A percentile compares a stretch with the other conserved stretches of the same genome.
Evolutionary conservation across 192 early-diverging fungal genomes (phyloP).

Genomic region (Lobosporangium transversale): DNA sequence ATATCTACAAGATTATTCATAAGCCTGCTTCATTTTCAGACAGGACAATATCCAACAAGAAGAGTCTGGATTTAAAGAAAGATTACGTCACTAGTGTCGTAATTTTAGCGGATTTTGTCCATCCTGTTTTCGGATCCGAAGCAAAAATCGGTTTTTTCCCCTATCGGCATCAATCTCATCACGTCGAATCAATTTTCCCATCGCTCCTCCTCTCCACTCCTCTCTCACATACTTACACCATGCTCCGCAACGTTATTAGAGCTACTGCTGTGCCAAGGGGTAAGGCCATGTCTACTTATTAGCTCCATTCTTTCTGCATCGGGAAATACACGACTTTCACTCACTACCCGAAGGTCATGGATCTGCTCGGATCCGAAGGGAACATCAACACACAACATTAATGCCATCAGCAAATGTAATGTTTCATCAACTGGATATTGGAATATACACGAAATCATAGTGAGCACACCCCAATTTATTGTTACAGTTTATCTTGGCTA

Average conservation of each 20-base stretch:
- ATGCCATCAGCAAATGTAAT: too few species aligned
- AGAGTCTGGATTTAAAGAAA: too few species aligned
- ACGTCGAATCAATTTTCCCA: conserved; percentile 2
- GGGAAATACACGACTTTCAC: conserved; percentile 4
- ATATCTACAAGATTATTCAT: too few species aligned
- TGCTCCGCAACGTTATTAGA: conserved; percentile 50
- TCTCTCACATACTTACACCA: conserved; percentile 12
- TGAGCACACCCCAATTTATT: too few species aligned
- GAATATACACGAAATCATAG: too few species aligned
- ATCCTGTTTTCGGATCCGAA: conserved; percentile 26
- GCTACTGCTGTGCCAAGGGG: conserved; percentile 53
- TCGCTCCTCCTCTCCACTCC: conserved; percentile 11
- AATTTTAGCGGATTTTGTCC: not conserved
- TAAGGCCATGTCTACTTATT: conserved; percentile 23
- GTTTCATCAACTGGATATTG: not conserved
- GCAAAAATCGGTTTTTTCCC: too few species aligned
- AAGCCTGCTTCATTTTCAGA: too few species aligned
- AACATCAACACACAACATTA: too few species aligned
- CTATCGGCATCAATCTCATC: too few species aligned
- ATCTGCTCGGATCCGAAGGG: conserved; percentile 3
- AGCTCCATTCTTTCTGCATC: not conserved
- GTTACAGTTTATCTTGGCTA: too few species aligned
- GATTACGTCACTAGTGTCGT: too few species aligned
- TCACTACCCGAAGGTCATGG: not conserved
- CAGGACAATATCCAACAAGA: too few species aligned